Percentiles rank a stretch among this genome's conserved stretches.
phyloP scores from a whole-genome alignment of 2,329 filamentous ascomycete species.

The Diaporthe sp. region DNA sequence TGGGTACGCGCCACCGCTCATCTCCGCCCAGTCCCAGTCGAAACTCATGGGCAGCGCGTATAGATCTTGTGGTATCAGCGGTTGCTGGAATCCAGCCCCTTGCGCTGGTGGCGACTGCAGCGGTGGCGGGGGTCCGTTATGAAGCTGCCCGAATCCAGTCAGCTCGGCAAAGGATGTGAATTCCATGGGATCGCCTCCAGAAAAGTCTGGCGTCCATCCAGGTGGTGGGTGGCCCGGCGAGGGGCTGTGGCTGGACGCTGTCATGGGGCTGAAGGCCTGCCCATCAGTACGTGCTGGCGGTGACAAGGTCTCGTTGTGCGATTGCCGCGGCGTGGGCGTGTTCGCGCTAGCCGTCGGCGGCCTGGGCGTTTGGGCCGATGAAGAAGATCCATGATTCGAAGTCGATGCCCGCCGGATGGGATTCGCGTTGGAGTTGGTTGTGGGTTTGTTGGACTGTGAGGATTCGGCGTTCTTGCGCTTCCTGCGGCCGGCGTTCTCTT shows the following conservation, averaged over 20 bases:
- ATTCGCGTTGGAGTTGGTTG: slow-evolving; percentile 31
- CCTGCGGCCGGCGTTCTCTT: slow-evolving; percentile 81
- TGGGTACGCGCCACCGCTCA: slow-evolving; percentile 75
- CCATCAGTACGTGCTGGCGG: slow-evolving; percentile 46
- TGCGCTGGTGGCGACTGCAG: slow-evolving; percentile 54
- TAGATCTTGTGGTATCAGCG: slow-evolving; percentile 91
- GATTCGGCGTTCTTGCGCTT: slow-evolving; percentile 80
- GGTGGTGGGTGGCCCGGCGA: slow-evolving; percentile 61
- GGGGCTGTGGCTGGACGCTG: slow-evolving; percentile 54
- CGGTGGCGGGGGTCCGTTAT: slow-evolving; percentile 45
- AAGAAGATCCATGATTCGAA: slow-evolving; percentile 46
- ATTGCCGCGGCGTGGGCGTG: slow-evolving; percentile 50
- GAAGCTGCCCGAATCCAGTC: slow-evolving; percentile 57
- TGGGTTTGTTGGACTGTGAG: slow-evolving; percentile 33
- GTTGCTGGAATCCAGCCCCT: slow-evolving; percentile 77
- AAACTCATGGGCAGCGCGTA: slow-evolving; percentile 97
- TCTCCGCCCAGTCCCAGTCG: slow-evolving; percentile 86
- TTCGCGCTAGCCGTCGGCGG: slow-evolving; percentile 45
- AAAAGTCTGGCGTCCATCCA: slow-evolving; percentile 64
- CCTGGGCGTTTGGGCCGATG: slow-evolving; percentile 50
- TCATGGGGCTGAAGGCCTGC: slow-evolving; percentile 56
- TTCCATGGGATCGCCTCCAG: slow-evolving; percentile 49
- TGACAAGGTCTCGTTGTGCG: slow-evolving; percentile 48
- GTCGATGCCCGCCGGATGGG: slow-evolving; percentile 16
- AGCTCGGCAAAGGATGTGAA: slow-evolving; percentile 60